Percentiles rank a stretch among this genome's conserved stretches.
These are phyloP conservation scores for Neurospora sp. DNA, from an alignment of 2,329 filamentous ascomycete genomes.

Conservation along the genomic window DNA sequence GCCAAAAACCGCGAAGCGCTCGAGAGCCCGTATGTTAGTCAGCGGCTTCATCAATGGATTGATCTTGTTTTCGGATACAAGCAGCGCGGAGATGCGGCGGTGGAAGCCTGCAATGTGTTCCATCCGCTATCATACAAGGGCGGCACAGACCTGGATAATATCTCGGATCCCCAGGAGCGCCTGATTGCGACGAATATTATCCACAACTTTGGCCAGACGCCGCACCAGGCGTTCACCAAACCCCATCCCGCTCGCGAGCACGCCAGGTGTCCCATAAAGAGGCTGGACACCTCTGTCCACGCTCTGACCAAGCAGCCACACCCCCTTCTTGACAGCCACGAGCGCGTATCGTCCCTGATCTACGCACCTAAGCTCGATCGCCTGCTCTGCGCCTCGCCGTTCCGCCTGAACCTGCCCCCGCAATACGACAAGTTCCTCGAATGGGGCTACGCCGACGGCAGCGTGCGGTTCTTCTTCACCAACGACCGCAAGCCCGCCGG, in stretches of 20 bases:
- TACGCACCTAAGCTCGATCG: slow-evolving; percentile 74
- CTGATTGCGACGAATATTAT: slow-evolving; percentile 90
- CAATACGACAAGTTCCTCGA: slow-evolving; percentile 84
- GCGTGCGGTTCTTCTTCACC: slow-evolving; percentile 79
- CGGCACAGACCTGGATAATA: slow-evolving; percentile 83
- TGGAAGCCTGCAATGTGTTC: slow-evolving; percentile 91
- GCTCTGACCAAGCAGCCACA: slow-evolving; percentile 69
- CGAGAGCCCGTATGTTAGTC: slow-evolving; percentile 85
- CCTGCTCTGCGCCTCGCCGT: slow-evolving; percentile 71
- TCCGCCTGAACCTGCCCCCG: slow-evolving; percentile 79
- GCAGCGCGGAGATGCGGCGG: slow-evolving; percentile 82
- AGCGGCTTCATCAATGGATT: slow-evolving; percentile 88
- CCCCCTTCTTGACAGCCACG: slow-evolving; percentile 64
- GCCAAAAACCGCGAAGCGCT: slow-evolving; percentile 91
- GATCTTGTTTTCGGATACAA: slow-evolving; percentile 92
- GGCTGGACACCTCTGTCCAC: slow-evolving; percentile 69
- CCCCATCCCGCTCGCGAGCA: slow-evolving; percentile 71
- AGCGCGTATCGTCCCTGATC: slow-evolving; percentile 68
- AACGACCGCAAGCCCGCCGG: slow-evolving; percentile 63
- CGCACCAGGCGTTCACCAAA: slow-evolving; percentile 82
- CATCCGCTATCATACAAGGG: slow-evolving; percentile 93
- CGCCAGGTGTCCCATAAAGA: slow-evolving; percentile 49
- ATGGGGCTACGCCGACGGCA: slow-evolving; percentile 92
- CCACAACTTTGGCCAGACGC: slow-evolving; percentile 97
- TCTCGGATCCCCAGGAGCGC: slow-evolving; percentile 78